Percentiles rank a stretch among this genome's conserved stretches.
Evolutionary conservation across 176 grass and related monocot species (phyloP).

Genomic region (Zea mays): DNA sequence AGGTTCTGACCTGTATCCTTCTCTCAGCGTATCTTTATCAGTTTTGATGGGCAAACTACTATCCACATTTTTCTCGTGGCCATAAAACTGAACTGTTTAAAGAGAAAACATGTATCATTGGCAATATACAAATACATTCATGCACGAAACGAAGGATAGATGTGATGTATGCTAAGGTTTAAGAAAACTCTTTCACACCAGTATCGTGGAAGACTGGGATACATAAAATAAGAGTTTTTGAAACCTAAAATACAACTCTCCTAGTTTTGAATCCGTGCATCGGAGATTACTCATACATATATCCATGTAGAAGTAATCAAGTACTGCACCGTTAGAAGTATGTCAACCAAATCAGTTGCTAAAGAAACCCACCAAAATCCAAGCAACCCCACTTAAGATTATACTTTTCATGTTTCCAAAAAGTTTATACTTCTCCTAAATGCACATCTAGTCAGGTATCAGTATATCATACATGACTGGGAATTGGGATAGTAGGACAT

Average conservation of each 20-base stretch:
- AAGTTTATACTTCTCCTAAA: neutral
- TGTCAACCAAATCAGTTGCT: neutral
- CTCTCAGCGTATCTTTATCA: slow-evolving; percentile 81
- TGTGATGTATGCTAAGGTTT: neutral
- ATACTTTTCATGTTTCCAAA: neutral
- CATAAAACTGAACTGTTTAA: slow-evolving; percentile 82
- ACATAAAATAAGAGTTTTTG: slow-evolving; percentile 19
- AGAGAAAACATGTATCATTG: slow-evolving; percentile 11
- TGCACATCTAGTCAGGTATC: neutral
- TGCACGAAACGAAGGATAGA: neutral
- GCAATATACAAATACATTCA: slow-evolving; percentile 2
- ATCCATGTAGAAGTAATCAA: neutral
- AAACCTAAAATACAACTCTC: slow-evolving; percentile 2
- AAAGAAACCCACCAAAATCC: neutral
- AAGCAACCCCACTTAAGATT: neutral
- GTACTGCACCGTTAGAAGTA: neutral
- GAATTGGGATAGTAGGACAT: neutral
- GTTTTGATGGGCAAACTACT: slow-evolving; percentile 63
- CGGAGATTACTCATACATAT: neutral
- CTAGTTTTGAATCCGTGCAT: slow-evolving; percentile 12
- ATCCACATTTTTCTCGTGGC: slow-evolving; percentile 45
- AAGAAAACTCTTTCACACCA: slow-evolving; percentile 22
- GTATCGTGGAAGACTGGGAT: slow-evolving; percentile 27
- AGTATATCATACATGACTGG: slow-evolving; percentile 5
- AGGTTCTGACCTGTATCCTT: slow-evolving; percentile 72